phyloP scores from a whole-genome alignment of 257 asterid species.

The Paulownia fortunei region DNA sequence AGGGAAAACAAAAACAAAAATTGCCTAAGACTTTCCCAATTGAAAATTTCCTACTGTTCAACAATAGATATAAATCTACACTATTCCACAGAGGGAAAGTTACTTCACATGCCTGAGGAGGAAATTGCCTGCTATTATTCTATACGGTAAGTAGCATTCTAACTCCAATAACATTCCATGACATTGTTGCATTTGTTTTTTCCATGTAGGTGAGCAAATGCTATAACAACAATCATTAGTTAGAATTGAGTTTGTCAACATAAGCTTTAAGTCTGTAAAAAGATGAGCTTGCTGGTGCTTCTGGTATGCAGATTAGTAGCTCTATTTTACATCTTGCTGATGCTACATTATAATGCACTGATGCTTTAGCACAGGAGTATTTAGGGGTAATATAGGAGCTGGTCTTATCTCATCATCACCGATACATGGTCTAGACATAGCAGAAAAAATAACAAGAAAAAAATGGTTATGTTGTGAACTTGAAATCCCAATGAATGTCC shows the following conservation, averaged over 20 bases:
- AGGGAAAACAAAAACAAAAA: too few species aligned
- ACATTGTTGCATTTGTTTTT: neutral
- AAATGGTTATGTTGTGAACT: neutral
- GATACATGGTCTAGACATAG: neutral
- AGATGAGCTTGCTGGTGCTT: neutral
- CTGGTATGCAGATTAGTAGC: neutral
- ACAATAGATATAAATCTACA: too few species aligned
- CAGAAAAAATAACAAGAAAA: neutral
- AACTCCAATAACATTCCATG: neutral
- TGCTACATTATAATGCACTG: neutral
- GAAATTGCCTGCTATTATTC: neutral
- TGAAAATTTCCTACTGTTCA: too few species aligned
- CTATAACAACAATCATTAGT: neutral
- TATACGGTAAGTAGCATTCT: neutral
- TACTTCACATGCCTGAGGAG: neutral
- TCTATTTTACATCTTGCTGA: neutral
- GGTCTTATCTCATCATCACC: neutral
- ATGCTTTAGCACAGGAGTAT: neutral
- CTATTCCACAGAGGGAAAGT: neutral
- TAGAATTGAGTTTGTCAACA: neutral
- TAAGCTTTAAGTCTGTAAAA: neutral
- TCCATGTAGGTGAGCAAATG: neutral
- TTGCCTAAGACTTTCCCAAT: too few species aligned
- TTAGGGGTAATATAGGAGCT: neutral
- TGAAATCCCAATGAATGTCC: neutral